These are phyloP conservation scores for Candida orba DNA, from an alignment of 805 yeast species.

Conservation along the genomic window DNA sequence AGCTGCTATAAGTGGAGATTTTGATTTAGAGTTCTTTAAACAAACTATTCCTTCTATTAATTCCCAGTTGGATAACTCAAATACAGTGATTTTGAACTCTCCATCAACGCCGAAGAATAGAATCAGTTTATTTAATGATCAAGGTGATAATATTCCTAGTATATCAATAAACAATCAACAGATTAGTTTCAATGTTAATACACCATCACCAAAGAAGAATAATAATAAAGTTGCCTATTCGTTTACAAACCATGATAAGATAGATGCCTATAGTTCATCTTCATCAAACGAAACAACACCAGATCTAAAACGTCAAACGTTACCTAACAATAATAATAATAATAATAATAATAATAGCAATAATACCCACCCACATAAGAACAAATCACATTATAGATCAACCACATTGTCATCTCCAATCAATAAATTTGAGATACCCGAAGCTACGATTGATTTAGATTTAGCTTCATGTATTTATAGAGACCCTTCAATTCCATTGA, in stretches of 20 bases:
- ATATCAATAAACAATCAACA: constrained; percentile 7
- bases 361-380: too few relatives aligned
- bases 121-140: neutral
- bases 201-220: constrained; percentile 20
- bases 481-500: constrained; percentile 19
- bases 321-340: too few relatives aligned
- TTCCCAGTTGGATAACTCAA: too few relatives aligned
- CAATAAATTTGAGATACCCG: constrained; percentile 32
- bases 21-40: constrained; percentile 36
- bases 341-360: too few relatives aligned
- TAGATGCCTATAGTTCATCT: constrained; percentile 6
- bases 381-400: too few relatives aligned
- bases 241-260: neutral
- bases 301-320: constrained; percentile 15
- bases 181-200: constrained; percentile 7
- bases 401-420: too few relatives aligned
- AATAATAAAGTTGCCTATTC: too few relatives aligned
- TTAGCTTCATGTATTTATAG: constrained; percentile 37
- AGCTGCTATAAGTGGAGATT: constrained; percentile 84
- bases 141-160: too few relatives aligned
- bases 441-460: constrained; percentile 51
- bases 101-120: neutral
- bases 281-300: constrained; percentile 23
- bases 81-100: neutral
- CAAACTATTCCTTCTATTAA: constrained; percentile 11